Evolutionary conservation across 139 green algal species (phyloP).

Genomic region (Picochlorum sp.): DNA sequence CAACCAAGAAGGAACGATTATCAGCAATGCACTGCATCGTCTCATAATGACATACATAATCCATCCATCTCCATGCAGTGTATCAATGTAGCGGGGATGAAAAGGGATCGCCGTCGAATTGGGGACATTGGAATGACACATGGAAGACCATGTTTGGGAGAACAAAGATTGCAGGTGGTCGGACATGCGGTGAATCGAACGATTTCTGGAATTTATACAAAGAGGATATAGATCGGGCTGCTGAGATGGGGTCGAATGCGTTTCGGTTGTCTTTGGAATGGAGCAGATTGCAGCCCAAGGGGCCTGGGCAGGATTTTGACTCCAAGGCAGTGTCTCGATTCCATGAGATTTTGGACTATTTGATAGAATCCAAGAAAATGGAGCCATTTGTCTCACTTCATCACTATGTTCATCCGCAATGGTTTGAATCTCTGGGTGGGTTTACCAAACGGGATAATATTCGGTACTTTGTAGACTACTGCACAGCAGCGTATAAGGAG

Average conservation of each 20-base stretch:
- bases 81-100: constrained; percentile 13
- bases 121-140: constrained; percentile 20
- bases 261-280: constrained; percentile 80
- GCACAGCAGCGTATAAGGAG: constrained; percentile 37
- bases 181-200: constrained; percentile 23
- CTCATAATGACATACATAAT: not conserved
- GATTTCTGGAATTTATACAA: constrained; percentile 65
- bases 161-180: constrained; percentile 5
- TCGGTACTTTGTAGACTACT: constrained; percentile 59
- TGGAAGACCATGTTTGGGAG: constrained; percentile 1
- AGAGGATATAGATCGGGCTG: constrained; percentile 49
- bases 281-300: constrained; percentile 55
- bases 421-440: constrained; percentile 72
- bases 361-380: constrained; percentile 34
- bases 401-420: constrained; percentile 74
- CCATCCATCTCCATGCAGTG: not conserved
- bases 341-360: constrained; percentile 35
- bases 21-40: no score
- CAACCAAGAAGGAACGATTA: no score
- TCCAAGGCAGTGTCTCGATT: constrained; percentile 46
- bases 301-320: constrained; percentile 35
- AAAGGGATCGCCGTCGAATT: constrained; percentile 16
- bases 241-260: constrained; percentile 47
- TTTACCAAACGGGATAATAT: constrained; percentile 70
- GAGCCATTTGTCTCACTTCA: constrained; percentile 70